phyloP scores from a whole-genome alignment of 1,284 basidiomycete genomes.

The Cronartium quercuum region DNA sequence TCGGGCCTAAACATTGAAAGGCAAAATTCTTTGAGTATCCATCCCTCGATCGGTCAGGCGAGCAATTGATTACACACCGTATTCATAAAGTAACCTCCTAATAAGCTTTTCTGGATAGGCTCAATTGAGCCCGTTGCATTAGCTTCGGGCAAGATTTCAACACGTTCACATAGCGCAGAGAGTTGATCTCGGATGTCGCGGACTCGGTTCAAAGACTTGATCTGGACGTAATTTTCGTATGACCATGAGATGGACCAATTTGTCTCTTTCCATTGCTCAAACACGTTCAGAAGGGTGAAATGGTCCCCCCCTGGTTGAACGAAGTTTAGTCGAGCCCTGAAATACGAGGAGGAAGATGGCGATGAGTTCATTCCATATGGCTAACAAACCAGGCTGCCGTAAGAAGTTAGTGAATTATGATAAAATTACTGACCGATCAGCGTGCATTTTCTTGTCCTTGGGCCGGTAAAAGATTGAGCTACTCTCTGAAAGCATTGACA shows the following conservation, averaged over 20 bases:
- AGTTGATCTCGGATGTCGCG: conserved; percentile 93
- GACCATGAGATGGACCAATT: conserved; percentile 73
- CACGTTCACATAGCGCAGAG: conserved; percentile 87
- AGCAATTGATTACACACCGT: conserved; percentile 57
- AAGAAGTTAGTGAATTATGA: too few species aligned
- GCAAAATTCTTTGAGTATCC: not conserved
- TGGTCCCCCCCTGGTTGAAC: conserved; percentile 93
- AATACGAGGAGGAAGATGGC: conserved; percentile 47
- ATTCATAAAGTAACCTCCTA: conserved; percentile 93
- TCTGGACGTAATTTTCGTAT: conserved; percentile 91
- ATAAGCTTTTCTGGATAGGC: conserved; percentile 87
- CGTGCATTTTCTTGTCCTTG: conserved; percentile 64
- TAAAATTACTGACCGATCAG: conserved; percentile 38
- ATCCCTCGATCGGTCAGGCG: not conserved
- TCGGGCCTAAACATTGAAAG: conserved; percentile 41
- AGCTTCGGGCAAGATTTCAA: conserved; percentile 80
- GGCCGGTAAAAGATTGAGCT: conserved; percentile 91
- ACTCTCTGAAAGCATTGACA: conserved; percentile 94
- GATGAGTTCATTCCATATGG: too few species aligned
- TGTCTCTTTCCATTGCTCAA: conserved; percentile 97
- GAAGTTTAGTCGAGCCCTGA: conserved; percentile 94
- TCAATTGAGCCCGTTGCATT: conserved; percentile 59
- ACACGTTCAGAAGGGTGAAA: conserved; percentile 92
- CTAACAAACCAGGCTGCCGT: too few species aligned
- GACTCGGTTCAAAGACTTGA: conserved; percentile 86